phyloP scores from a whole-genome alignment of 768 basidiomycete genomes.

The Kwoniella bestiolae region DNA sequence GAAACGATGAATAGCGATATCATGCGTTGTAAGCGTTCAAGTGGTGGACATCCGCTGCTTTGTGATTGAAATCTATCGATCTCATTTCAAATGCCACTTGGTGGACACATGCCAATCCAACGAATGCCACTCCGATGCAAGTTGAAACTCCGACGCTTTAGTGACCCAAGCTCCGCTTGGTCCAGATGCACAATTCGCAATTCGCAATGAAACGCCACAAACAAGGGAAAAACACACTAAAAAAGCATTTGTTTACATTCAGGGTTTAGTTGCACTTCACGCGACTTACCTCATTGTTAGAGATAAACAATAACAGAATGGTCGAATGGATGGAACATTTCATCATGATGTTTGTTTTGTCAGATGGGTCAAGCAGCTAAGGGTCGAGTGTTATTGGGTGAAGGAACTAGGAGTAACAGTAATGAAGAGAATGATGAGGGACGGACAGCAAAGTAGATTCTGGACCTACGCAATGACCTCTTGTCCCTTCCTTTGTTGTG shows the following conservation, averaged over 20 bases:
- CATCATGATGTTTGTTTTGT: constrained; percentile 1
- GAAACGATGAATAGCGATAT: constrained; percentile 6
- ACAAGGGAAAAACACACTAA: no score
- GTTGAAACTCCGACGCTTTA: background rate
- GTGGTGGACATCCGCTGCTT: no score
- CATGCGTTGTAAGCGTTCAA: background rate
- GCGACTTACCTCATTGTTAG: constrained; percentile 10
- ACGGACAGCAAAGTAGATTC: no score
- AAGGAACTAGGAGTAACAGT: no score
- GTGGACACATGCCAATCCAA: no score
- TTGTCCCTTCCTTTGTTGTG: constrained; percentile 8
- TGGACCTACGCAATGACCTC: constrained; percentile 8
- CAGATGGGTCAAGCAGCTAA: background rate
- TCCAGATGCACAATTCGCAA: background rate
- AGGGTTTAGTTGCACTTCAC: background rate
- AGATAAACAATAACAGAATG: constrained; percentile 7
- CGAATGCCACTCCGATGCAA: background rate
- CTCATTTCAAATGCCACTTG: no score
- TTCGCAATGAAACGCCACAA: background rate
- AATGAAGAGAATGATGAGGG: no score
- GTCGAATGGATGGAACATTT: background rate
- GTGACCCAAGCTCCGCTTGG: background rate
- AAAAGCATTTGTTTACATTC: background rate
- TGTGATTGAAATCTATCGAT: no score
- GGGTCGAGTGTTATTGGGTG: no score